Conservation (phyloP, 768 basidiomycete genomes). For the Floccularia luteovirens region DNA sequence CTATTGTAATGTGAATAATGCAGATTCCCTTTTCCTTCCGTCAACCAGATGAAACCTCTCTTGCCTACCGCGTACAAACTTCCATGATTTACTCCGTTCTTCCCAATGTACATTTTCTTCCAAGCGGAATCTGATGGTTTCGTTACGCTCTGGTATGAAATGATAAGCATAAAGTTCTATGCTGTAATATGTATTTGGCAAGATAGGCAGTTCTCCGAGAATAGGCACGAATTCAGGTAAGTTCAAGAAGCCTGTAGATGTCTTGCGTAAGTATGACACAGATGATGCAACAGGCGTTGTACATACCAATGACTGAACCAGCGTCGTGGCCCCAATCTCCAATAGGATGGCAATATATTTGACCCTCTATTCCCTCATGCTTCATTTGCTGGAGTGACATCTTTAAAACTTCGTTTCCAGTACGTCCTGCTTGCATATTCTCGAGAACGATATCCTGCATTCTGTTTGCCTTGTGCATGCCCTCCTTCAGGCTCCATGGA, state of each 20-base stretch:
- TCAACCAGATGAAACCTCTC: slow-evolving; percentile 38
- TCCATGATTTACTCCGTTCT: slow-evolving; percentile 27
- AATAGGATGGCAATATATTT: slow-evolving; percentile 47
- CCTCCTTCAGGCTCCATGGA: slow-evolving; percentile 34
- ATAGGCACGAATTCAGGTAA: slow-evolving; percentile 36
- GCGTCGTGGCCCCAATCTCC: slow-evolving; percentile 50
- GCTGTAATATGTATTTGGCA: slow-evolving; percentile 44
- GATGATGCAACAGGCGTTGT: neutral
- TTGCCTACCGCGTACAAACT: slow-evolving; percentile 43
- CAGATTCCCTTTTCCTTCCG: slow-evolving; percentile 9
- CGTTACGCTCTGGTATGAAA: slow-evolving; percentile 40
- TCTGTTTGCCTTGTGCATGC: slow-evolving; percentile 35
- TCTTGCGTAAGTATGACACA: neutral
- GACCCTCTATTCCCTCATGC: slow-evolving; percentile 34
- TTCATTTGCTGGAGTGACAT: slow-evolving; percentile 35
- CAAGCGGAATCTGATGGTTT: slow-evolving; percentile 33
- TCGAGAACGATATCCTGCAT: slow-evolving; percentile 43
- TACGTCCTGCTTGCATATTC: slow-evolving; percentile 35
- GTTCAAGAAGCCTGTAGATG: slow-evolving; percentile 32
- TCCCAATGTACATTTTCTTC: slow-evolving; percentile 40
- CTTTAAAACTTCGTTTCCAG: slow-evolving; percentile 38
- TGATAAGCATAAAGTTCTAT: slow-evolving; percentile 45
- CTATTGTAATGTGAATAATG: slow-evolving; percentile 13
- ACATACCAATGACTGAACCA: slow-evolving; percentile 39
- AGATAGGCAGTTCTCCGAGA: slow-evolving; percentile 36